Evolutionary conservation across 345 rosid genomes (phyloP).

Genomic region (Rhizophora mangle): DNA sequence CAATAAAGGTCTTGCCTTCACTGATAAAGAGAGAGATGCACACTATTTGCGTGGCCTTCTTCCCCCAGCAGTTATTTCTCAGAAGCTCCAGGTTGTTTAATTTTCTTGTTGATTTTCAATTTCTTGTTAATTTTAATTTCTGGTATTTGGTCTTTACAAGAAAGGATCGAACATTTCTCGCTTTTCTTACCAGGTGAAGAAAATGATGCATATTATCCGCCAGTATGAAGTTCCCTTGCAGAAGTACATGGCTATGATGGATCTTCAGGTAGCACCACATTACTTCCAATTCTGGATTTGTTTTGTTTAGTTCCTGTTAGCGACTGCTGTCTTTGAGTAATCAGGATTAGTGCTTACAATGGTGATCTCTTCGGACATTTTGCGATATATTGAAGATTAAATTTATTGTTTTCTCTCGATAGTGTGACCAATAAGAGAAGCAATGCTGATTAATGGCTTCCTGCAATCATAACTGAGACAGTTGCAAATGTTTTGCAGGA

Average conservation of each 20-base stretch:
- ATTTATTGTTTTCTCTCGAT: too few relatives aligned
- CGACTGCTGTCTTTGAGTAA: too few relatives aligned
- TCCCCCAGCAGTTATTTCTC: constrained; percentile 80
- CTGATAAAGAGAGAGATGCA: constrained; percentile 75
- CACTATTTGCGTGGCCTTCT: constrained; percentile 94
- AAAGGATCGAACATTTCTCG: constrained; percentile 7
- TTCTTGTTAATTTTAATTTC: constrained; percentile 4
- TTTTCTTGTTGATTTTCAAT: neutral
- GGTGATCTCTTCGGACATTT: too few relatives aligned
- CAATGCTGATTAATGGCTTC: too few relatives aligned
- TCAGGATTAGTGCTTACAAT: too few relatives aligned
- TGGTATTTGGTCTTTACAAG: neutral
- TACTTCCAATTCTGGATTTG: neutral
- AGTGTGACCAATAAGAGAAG: too few relatives aligned
- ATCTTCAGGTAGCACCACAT: constrained; percentile 64
- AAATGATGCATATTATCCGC: constrained; percentile 80
- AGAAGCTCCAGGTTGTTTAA: constrained; percentile 72
- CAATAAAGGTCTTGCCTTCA: constrained; percentile 94
- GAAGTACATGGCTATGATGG: constrained; percentile 97
- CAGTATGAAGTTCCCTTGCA: constrained; percentile 89
- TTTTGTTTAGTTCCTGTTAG: too few relatives aligned
- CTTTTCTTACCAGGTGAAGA: constrained; percentile 57
- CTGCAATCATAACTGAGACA: constrained; percentile 42
- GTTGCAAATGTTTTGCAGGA: constrained; percentile 44
- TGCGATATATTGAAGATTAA: too few relatives aligned